A percentile compares a stretch with the other conserved stretches of the same genome.
Conservation (phyloP, 169 alveolate genomes). For the Fabrea salina region DNA sequence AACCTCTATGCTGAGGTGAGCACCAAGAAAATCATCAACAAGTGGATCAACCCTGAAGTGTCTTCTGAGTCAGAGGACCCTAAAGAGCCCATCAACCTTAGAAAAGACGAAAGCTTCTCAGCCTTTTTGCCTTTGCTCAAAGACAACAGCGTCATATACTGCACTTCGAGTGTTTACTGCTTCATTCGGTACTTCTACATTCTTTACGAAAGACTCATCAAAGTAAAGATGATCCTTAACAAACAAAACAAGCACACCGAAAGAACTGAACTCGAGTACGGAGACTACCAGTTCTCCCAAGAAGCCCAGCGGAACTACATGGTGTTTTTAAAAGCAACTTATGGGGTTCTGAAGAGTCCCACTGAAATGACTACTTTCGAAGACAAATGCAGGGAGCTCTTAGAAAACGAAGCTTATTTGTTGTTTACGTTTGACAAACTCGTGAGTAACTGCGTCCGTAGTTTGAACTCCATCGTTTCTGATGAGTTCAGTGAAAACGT, state of each 20-base stretch:
- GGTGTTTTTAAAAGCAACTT: neutral
- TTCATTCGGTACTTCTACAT: neutral
- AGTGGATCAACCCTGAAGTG: neutral
- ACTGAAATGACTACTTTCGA: constrained; percentile 6
- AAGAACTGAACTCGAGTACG: neutral
- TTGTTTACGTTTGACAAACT: constrained; percentile 22
- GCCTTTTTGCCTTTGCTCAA: constrained; percentile 23
- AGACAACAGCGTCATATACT: neutral
- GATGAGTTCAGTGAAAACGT: neutral
- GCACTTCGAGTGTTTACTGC: neutral
- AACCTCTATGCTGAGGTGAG: neutral
- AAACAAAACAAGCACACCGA: neutral
- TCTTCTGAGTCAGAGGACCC: neutral
- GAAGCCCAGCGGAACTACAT: neutral
- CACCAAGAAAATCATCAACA: neutral
- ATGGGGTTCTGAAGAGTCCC: neutral
- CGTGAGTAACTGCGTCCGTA: neutral
- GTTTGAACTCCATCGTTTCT: neutral
- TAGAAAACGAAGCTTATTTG: constrained; percentile 14
- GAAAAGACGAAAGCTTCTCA: neutral
- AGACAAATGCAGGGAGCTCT: constrained; percentile 1
- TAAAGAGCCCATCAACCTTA: neutral
- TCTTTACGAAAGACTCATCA: constrained; percentile 21
- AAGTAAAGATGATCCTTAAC: constrained; percentile 1
- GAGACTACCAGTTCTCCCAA: neutral